phyloP scores from a whole-genome alignment of 345 rosid species.

The Erysimum cheiranthoides region DNA sequence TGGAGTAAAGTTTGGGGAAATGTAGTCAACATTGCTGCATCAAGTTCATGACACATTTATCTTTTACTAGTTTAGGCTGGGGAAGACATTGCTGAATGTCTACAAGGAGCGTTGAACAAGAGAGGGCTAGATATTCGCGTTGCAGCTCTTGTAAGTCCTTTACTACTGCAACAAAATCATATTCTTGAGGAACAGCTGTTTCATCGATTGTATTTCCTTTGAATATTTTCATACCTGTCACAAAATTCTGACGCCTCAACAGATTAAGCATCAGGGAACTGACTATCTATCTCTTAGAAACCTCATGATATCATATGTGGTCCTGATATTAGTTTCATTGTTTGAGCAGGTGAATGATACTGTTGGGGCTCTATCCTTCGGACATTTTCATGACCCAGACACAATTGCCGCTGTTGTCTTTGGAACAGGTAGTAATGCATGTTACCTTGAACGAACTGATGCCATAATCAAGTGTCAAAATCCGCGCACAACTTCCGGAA shows the following conservation, averaged over 20 bases:
- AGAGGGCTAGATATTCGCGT: constrained; percentile 69
- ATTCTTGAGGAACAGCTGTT: constrained; percentile 19
- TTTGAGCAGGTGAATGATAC: constrained; percentile 85
- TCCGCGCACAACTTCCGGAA: constrained; percentile 76
- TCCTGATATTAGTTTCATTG: constrained; percentile 26
- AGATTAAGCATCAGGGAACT: background rate
- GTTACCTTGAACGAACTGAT: constrained; percentile 90
- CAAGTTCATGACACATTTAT: constrained; percentile 31
- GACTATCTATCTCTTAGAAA: background rate
- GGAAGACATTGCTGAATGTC: constrained; percentile 63
- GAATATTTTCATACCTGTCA: background rate
- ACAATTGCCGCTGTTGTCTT: constrained; percentile 92
- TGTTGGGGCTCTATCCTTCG: constrained; percentile 90
- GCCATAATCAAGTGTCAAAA: constrained; percentile 92
- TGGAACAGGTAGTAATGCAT: constrained; percentile 95
- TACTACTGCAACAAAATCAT: constrained; percentile 2
- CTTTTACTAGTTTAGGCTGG: constrained; percentile 62
- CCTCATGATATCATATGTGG: constrained; percentile 15
- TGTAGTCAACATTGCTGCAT: constrained; percentile 7
- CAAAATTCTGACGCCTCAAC: background rate
- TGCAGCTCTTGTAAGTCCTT: constrained; percentile 70
- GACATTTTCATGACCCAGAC: constrained; percentile 87
- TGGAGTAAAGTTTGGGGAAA: constrained; percentile 9
- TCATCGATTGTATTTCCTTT: background rate
- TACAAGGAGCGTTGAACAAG: constrained; percentile 66